Percentiles rank a stretch among this genome's conserved stretches.
Evolutionary conservation across 352 stramenopile species (phyloP).

Genomic region (Phytopythium sindhum): DNA sequence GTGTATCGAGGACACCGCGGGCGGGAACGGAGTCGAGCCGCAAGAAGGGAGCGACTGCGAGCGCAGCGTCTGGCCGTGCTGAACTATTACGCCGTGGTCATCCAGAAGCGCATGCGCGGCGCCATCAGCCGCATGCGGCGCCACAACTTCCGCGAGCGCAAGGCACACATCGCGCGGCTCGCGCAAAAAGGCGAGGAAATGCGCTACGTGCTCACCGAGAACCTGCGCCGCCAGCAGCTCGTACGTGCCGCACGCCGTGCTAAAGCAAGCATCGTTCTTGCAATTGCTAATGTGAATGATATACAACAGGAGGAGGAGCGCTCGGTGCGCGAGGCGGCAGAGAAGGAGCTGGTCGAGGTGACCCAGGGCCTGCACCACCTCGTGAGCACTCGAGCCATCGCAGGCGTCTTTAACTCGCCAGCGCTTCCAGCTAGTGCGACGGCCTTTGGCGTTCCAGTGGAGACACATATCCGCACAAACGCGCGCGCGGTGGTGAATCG

Average conservation of each 20-base stretch:
- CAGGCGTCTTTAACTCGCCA: constrained; percentile 63
- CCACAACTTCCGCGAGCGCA: constrained; percentile 59
- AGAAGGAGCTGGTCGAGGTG: constrained; percentile 46
- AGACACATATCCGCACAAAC: constrained; percentile 61
- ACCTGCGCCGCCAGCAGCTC: constrained; percentile 36
- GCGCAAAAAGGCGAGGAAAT: constrained; percentile 46
- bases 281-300: too few relatives aligned
- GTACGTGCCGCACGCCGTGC: constrained; percentile 11
- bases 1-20: constrained; percentile 60
- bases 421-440: constrained; percentile 28
- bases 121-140: constrained; percentile 38
- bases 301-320: constrained; percentile 36
- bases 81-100: constrained; percentile 43
- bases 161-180: constrained; percentile 51
- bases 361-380: constrained; percentile 64
- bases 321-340: constrained; percentile 26
- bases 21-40: constrained; percentile 20
- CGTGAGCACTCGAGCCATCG: constrained; percentile 44
- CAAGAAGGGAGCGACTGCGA: constrained; percentile 15
- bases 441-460: constrained; percentile 55
- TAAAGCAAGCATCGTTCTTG: too few relatives aligned
- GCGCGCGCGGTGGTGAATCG: constrained; percentile 32
- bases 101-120: constrained; percentile 56
- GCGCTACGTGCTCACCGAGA: constrained; percentile 37
- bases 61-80: constrained; percentile 30